These are phyloP conservation scores for Talaromyces sp. DNA, from an alignment of 2,329 filamentous ascomycete species.

Conservation along the genomic window DNA sequence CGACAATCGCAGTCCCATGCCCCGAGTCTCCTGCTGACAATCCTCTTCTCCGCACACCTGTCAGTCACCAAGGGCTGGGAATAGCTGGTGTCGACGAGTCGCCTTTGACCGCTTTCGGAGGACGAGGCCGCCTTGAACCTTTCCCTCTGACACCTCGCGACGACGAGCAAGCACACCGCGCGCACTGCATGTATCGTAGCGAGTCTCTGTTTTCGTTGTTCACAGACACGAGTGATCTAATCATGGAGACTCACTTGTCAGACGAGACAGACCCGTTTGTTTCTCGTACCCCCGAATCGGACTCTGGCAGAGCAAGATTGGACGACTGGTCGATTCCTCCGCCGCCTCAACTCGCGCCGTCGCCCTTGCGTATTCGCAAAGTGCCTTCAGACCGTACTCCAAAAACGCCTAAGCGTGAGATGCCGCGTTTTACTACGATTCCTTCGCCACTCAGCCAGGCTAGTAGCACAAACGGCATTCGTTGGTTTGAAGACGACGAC, in stretches of 20 bases:
- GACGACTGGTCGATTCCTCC: neutral
- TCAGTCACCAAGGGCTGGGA: neutral
- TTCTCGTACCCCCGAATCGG: neutral
- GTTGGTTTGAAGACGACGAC: neutral
- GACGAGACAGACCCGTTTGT: conserved; percentile 10
- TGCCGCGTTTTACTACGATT: neutral
- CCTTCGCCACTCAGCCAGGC: neutral
- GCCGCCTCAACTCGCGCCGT: conserved; percentile 4
- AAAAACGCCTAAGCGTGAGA: neutral
- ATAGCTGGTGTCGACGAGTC: neutral
- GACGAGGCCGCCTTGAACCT: neutral
- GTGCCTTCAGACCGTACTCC: neutral
- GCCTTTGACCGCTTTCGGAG: neutral
- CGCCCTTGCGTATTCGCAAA: conserved; percentile 13
- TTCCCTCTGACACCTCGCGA: neutral
- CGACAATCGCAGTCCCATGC: neutral
- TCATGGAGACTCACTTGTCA: neutral
- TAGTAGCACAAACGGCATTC: neutral
- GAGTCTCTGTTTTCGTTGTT: neutral
- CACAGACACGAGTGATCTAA: conserved; percentile 1
- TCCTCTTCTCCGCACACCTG: neutral
- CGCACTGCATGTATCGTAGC: neutral
- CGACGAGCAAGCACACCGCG: neutral
- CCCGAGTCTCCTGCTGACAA: neutral
- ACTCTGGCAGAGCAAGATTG: neutral